Conservation (phyloP, 2,329 filamentous ascomycete species). For the Colletotrichum liriopes region DNA sequence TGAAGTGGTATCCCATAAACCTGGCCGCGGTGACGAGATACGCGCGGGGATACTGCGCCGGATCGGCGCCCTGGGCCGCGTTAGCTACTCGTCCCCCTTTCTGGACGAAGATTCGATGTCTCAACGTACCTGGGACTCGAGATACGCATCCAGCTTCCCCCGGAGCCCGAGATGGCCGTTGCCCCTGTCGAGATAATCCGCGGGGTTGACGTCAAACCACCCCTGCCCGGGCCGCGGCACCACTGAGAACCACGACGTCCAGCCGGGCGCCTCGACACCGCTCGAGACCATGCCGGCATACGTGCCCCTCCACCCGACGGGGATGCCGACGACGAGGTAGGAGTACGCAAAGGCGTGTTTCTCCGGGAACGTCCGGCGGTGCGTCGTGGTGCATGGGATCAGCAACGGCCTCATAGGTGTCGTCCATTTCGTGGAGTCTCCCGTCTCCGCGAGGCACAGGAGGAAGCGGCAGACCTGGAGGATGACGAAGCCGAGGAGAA, state of each 20-base stretch:
- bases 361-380: slow-evolving; percentile 77
- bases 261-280: slow-evolving; percentile 46
- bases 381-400: slow-evolving; percentile 76
- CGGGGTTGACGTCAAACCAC: slow-evolving; percentile 74
- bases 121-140: slow-evolving; percentile 68
- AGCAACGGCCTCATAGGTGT: slow-evolving; percentile 64
- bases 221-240: slow-evolving; percentile 45
- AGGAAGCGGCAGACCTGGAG: slow-evolving; percentile 8
- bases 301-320: slow-evolving; percentile 73
- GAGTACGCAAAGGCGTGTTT: slow-evolving; percentile 79
- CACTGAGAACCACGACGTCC: slow-evolving; percentile 52
- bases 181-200: slow-evolving; percentile 74
- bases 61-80: slow-evolving; percentile 67
- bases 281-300: slow-evolving; percentile 71
- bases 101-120: neutral
- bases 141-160: slow-evolving; percentile 74
- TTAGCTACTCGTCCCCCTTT: slow-evolving; percentile 36
- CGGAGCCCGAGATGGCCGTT: slow-evolving; percentile 67
- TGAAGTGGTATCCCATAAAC: slow-evolving; percentile 81
- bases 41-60: slow-evolving; percentile 74
- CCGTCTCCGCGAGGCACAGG: neutral
- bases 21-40: slow-evolving; percentile 81
- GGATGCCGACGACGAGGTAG: slow-evolving; percentile 79
- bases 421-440: slow-evolving; percentile 40
- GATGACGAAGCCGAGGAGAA: slow-evolving; percentile 26